Percentiles rank a stretch among this genome's conserved stretches.
Evolutionary conservation across 1,139 yeast genomes (phyloP).

Genomic region (Yamadazyma spencermartinsiae): DNA sequence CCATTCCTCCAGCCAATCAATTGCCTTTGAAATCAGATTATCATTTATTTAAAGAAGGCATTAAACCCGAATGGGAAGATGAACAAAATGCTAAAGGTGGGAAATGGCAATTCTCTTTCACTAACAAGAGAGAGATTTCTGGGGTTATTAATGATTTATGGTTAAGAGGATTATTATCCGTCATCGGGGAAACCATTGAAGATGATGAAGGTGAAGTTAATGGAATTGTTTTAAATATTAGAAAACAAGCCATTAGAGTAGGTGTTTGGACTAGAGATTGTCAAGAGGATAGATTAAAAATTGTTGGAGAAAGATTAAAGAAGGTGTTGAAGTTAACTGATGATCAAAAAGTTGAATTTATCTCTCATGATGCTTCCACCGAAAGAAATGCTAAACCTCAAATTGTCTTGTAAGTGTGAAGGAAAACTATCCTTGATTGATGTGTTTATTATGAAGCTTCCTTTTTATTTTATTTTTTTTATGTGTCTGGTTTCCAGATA

Average conservation of each 20-base stretch:
- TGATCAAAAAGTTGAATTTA: constrained; percentile 73
- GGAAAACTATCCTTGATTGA: neutral
- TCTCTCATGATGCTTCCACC: constrained; percentile 58
- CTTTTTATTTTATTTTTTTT: neutral
- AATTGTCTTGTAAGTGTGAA: constrained; percentile 33
- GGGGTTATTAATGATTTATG: constrained; percentile 83
- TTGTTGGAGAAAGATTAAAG: constrained; percentile 86
- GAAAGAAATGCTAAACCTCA: constrained; percentile 46
- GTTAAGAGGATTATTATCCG: constrained; percentile 87
- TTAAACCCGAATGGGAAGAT: constrained; percentile 99
- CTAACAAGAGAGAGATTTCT: constrained; percentile 62
- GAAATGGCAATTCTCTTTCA: constrained; percentile 78
- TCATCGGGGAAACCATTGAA: constrained; percentile 95
- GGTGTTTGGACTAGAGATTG: constrained; percentile 93
- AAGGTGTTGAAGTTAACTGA: constrained; percentile 69
- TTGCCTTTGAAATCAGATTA: constrained; percentile 92
- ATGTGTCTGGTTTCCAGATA: neutral
- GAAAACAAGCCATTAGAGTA: constrained; percentile 80
- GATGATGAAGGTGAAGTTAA: constrained; percentile 87
- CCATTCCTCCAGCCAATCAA: constrained; percentile 89
- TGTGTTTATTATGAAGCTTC: constrained; percentile 1
- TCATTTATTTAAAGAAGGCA: constrained; percentile 91
- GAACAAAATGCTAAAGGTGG: constrained; percentile 86
- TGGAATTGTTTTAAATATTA: constrained; percentile 89
- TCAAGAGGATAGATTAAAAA: constrained; percentile 59